Evolutionary conservation across 2,329 filamentous ascomycete genomes (phyloP).

Genomic region (Colletotrichum incanum): DNA sequence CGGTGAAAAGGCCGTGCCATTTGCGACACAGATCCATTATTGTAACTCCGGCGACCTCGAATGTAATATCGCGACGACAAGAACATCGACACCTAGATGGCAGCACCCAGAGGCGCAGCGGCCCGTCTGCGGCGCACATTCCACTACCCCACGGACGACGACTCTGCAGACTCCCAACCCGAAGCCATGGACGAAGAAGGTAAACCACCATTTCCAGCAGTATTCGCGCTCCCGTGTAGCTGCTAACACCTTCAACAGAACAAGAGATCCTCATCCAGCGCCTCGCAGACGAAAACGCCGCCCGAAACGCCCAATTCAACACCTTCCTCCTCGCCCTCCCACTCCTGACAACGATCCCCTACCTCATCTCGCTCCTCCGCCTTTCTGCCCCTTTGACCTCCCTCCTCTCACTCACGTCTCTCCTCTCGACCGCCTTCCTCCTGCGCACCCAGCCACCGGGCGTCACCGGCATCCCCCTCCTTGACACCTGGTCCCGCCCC

Average conservation of each 20-base stretch:
- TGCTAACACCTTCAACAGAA: slow-evolving; percentile 58
- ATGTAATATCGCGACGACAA: not conserved
- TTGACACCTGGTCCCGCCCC: slow-evolving; percentile 62
- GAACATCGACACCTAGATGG: slow-evolving; percentile 21
- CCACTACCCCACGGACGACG: slow-evolving; percentile 77
- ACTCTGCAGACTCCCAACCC: slow-evolving; percentile 66
- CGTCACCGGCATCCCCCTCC: slow-evolving; percentile 65
- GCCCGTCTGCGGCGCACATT: slow-evolving; percentile 84
- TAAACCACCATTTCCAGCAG: slow-evolving; percentile 47
- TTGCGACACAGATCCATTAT: not conserved
- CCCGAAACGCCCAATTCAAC: slow-evolving; percentile 72
- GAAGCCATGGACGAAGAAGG: slow-evolving; percentile 84
- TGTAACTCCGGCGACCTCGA: not conserved
- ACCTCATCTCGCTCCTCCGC: slow-evolving; percentile 64
- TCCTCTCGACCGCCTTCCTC: slow-evolving; percentile 74
- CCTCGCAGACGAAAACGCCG: slow-evolving; percentile 70
- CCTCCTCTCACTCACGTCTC: slow-evolving; percentile 63
- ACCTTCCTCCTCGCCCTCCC: slow-evolving; percentile 74
- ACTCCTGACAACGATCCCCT: slow-evolving; percentile 68
- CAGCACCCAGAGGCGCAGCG: slow-evolving; percentile 50
- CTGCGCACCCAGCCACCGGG: slow-evolving; percentile 70
- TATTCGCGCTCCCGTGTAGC: slow-evolving; percentile 30
- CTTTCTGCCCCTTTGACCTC: slow-evolving; percentile 35
- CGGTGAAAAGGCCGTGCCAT: not conserved
- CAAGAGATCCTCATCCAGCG: slow-evolving; percentile 75